Conservation (phyloP, 2,329 filamentous ascomycete genomes). For the Alternaria conjuncta region DNA sequence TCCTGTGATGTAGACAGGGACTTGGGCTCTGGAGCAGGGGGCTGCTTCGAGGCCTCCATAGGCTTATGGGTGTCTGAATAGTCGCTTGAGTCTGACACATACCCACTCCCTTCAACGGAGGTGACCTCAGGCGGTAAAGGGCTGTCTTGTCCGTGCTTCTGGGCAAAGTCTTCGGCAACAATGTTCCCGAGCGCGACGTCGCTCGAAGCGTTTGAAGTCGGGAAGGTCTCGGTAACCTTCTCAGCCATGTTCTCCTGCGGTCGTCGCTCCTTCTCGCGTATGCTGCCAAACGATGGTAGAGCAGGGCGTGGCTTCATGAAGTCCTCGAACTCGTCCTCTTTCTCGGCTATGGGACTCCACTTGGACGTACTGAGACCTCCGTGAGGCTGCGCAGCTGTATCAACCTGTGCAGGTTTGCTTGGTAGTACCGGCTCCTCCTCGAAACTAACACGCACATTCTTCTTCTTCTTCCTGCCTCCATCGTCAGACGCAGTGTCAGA, state of each 20-base stretch:
- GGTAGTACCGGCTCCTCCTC: conserved; percentile 69
- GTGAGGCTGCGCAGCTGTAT: conserved; percentile 25
- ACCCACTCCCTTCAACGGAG: conserved; percentile 69
- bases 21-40: conserved; percentile 34
- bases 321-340: conserved; percentile 68
- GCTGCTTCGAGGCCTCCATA: conserved; percentile 13
- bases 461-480: conserved; percentile 52
- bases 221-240: conserved; percentile 57
- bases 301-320: conserved; percentile 77
- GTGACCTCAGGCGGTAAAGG: conserved; percentile 75
- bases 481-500: conserved; percentile 62
- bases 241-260: conserved; percentile 58
- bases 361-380: conserved; percentile 41
- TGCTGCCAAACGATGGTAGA: conserved; percentile 76
- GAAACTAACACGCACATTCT: conserved; percentile 79
- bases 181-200: conserved; percentile 66
- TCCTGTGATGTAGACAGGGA: conserved; percentile 29
- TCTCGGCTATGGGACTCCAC: conserved; percentile 53
- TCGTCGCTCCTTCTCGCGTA: conserved; percentile 67
- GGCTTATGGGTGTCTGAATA: conserved; percentile 19
- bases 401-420: conserved; percentile 51
- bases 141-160: conserved; percentile 56
- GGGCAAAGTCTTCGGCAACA: conserved; percentile 61
- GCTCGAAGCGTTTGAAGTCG: conserved; percentile 60
- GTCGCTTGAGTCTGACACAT: conserved; percentile 64